These are phyloP conservation scores for Solanum appendiculatum DNA, from an alignment of 257 asterid genomes.

Conservation along the genomic window DNA sequence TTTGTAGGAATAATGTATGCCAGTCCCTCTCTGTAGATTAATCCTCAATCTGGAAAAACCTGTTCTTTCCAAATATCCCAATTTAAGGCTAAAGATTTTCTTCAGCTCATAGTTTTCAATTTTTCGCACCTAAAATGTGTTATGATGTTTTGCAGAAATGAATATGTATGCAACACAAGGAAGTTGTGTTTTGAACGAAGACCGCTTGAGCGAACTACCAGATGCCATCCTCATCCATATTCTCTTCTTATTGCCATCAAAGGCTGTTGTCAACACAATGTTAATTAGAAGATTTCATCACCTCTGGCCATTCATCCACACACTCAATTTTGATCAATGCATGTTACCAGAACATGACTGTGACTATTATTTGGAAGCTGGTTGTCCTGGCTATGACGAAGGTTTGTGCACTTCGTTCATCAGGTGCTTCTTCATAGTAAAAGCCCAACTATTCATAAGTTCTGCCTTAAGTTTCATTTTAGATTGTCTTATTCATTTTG, in stretches of 20 bases:
- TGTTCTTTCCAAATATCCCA: neutral
- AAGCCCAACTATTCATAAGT: neutral
- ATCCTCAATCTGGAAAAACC: neutral
- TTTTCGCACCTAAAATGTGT: neutral
- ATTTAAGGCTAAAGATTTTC: neutral
- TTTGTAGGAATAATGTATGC: neutral
- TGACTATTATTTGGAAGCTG: neutral
- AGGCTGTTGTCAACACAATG: constrained; percentile 6
- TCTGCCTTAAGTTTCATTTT: constrained; percentile 6
- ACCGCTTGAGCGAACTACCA: constrained; percentile 14
- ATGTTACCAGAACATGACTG: neutral
- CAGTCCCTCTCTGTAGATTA: neutral
- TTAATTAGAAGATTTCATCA: constrained; percentile 12
- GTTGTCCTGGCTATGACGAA: neutral
- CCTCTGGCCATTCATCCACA: constrained; percentile 13
- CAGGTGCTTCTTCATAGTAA: constrained; percentile 3
- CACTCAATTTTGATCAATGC: constrained; percentile 15
- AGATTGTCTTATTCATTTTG: neutral
- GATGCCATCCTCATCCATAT: constrained; percentile 17
- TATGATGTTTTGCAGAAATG: neutral
- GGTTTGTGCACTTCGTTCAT: constrained; percentile 6
- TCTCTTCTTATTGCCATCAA: constrained; percentile 15
- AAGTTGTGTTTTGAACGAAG: neutral
- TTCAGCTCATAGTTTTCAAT: neutral
- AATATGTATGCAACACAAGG: neutral